Evolutionary conservation across 2,329 filamentous ascomycete species (phyloP), one percentile per base, ranked within the genome.

Genomic region (Coniochaeta sp.): DNA sequence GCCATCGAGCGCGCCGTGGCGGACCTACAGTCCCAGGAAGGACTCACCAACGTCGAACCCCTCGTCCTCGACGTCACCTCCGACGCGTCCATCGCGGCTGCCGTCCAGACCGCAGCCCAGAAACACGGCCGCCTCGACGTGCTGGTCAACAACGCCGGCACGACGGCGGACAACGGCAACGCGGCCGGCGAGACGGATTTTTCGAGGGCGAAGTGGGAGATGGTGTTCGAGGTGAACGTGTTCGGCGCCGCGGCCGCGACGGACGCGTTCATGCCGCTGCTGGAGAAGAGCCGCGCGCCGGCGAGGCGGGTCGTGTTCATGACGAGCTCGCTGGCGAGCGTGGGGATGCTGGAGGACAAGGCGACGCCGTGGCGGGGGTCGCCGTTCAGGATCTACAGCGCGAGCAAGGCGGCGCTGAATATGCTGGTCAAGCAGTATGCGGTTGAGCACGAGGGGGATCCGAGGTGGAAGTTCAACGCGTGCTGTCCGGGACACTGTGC

Each of bases 361-460:
- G 60, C 0, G 8, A 24, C n/a, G 14, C 16, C 16, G 10, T 57
- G 32, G 28, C 24, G 24, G 71, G 63, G 0, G 28, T 57, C 64
- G n/a, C 69, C 71, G 8, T 71, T 67, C 55, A 72, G 69, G 34
- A 65, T 68, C 0, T 79, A 79, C 59, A 66, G 74, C n/a, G 63
- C 67, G 5, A 78, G 74, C 65, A 79, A 79, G 62, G 73, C 76
- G 1, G 77, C 76, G 0, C 28, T 78, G 10, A 76, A 79, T 32
- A 76, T 77, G 71, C 63, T 79, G 1, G 66, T 65, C 28, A 17
- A 71, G 2, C 70, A 72, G 55, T 77, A 73, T 55, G 68, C 66
- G 5, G 67, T 67, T 19, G 52, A 63, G 6, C 68, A 67, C 12
- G 73, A 68, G 17, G 70, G 69, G 57, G 70, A 73, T 52, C 76